Percentiles rank a stretch among this genome's conserved stretches.
These are phyloP conservation scores for Zostera marina DNA, from an alignment of 116 monocot genomes.

Conservation along the genomic window DNA sequence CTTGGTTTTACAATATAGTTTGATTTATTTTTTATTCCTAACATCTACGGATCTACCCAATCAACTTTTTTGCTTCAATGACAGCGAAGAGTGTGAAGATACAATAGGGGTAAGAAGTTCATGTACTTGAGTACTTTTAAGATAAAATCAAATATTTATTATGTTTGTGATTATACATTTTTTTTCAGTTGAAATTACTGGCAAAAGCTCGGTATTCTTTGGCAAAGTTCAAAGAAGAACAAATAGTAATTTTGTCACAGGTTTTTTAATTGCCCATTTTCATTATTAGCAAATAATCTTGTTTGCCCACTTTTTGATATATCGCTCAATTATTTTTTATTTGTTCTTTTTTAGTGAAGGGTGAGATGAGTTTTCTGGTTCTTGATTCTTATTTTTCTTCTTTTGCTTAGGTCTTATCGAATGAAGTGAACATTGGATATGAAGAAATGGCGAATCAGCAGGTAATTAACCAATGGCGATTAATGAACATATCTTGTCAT, in stretches of 20 bases:
- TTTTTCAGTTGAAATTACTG: conserved; percentile 64
- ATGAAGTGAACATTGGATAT: conserved; percentile 97
- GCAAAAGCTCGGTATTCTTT: conserved; percentile 93
- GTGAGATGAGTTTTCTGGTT: too few species aligned
- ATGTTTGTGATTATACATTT: conserved; percentile 1
- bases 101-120: conserved; percentile 61
- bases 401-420: conserved; percentile 56
- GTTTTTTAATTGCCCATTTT: conserved; percentile 16
- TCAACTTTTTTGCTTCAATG: conserved; percentile 6
- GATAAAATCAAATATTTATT: not conserved
- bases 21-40: not conserved
- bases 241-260: conserved; percentile 95
- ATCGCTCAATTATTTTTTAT: too few species aligned
- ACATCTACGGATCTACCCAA: not conserved
- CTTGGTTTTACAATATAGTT: not conserved
- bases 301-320: not conserved
- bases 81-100: conserved; percentile 92
- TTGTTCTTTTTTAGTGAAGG: too few species aligned
- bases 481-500: too few species aligned
- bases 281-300: not conserved
- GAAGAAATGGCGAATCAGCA: conserved; percentile 93
- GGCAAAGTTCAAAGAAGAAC: conserved; percentile 78
- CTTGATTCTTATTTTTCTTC: not conserved
- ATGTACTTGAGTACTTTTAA: conserved; percentile 1
- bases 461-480: conserved; percentile 25